Base-by-base conservation (phyloP, 2,329 filamentous ascomycete genomes). In the Madurella mycetomatis region DNA sequence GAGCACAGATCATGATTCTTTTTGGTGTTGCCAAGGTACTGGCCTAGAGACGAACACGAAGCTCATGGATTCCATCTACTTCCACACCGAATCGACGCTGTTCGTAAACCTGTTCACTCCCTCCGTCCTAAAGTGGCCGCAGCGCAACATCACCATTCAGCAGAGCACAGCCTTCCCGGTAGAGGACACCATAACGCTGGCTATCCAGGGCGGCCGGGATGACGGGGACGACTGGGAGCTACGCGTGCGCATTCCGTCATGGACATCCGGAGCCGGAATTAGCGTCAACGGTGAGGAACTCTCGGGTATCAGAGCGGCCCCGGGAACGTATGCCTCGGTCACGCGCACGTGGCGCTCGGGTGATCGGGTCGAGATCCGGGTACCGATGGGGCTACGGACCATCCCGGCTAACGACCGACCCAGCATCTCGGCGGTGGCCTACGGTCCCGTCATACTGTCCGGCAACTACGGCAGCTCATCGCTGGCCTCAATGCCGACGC, bases 21-120 rank as follows among this genome's bases (percentile, higher is more conserved):
- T 79, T 63, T 80, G 78, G 78, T 81, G 77, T 62, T 80, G 77
- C 51, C 75, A 80, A 60, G 77, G 76, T 1, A 79, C 77, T 0
- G 74, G 70, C 0, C 54, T 80, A 1, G 78, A 81, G 66, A 78
- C 74, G 0, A 80, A 81, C 60, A 81, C 78, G 0, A 80, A 79
- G 61, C 63, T 79, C 11, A 75, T 73, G 67, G 78, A 81, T 59
- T 78, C 76, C 0, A 74, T 81, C 50, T 81, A 80, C 66, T 77
- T 72, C 44, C 68, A 74, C 44, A 71, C 75, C 49, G 64, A 66
- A 30, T 65, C 66, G 0, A 69, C 70, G 0, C 67, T 80, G 0
- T 79, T 74, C 51, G 71, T 81, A 37, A 80, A 80, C 56, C 63
- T 80, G 2, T 80, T 78, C 56, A 73, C 72, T 0, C 72, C 76